Conservation (phyloP, 1,284 basidiomycete genomes). For the Ustilago tritici region DNA sequence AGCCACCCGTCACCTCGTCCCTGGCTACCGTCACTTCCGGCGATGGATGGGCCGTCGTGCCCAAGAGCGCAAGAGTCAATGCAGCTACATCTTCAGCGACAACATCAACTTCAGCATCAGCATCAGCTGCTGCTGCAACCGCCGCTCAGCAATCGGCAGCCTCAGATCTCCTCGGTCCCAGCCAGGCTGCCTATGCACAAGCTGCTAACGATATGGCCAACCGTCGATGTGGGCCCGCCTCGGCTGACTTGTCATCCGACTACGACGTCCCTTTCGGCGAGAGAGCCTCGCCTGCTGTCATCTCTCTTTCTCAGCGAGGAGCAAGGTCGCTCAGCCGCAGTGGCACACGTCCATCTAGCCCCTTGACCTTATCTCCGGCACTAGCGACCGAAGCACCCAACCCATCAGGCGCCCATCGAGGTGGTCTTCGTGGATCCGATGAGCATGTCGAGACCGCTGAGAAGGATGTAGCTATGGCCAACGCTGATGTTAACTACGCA, state of each 20-base stretch:
- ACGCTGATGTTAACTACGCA: conserved; percentile 13
- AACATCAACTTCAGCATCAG: not conserved
- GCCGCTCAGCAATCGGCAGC: conserved; percentile 19
- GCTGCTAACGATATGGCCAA: conserved; percentile 34
- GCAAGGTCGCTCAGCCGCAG: conserved; percentile 34
- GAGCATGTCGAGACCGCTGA: conserved; percentile 37
- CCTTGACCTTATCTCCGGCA: conserved; percentile 27
- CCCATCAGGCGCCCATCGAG: conserved; percentile 47
- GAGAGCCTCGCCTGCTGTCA: conserved; percentile 47
- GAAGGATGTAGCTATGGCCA: conserved; percentile 28
- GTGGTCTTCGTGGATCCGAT: conserved; percentile 50
- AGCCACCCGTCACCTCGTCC: conserved; percentile 31
- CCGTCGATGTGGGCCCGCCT: conserved; percentile 34
- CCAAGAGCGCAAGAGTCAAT: conserved; percentile 21
- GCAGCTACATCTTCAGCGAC: not conserved
- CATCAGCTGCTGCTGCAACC: not conserved
- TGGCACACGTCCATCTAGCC: conserved; percentile 31
- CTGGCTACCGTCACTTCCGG: conserved; percentile 33
- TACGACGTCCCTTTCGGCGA: conserved; percentile 51
- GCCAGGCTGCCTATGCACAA: conserved; percentile 25
- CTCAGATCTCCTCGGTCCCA: conserved; percentile 18
- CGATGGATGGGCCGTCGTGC: conserved; percentile 45
- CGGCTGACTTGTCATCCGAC: conserved; percentile 18
- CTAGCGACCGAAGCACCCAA: conserved; percentile 23
- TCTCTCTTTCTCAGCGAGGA: conserved; percentile 38